phyloP scores from a whole-genome alignment of 495 filamentous ascomycete species.

The Glarea lozoyensis region DNA sequence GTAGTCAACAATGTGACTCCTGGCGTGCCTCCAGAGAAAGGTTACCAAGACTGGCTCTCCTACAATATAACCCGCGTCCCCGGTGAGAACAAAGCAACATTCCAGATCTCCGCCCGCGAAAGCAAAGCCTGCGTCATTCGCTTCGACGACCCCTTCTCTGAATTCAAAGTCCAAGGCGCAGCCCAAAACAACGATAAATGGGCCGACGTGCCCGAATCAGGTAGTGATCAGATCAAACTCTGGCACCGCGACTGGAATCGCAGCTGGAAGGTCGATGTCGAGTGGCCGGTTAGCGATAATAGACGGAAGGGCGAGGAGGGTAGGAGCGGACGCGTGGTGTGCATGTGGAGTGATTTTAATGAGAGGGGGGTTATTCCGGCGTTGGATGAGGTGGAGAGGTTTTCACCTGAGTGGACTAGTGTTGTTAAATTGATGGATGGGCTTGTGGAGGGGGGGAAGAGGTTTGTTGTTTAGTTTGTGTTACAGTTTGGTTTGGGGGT shows the following conservation, averaged over 20 bases:
- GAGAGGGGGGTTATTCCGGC: slow-evolving; percentile 65
- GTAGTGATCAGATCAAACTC: slow-evolving; percentile 38
- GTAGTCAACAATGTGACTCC: slow-evolving; percentile 35
- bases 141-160: slow-evolving; percentile 52
- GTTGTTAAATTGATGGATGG: slow-evolving; percentile 68
- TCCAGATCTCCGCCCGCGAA: slow-evolving; percentile 54
- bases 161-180: slow-evolving; percentile 50
- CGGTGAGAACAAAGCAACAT: slow-evolving; percentile 34
- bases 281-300: slow-evolving; percentile 39
- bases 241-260: slow-evolving; percentile 70
- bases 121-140: slow-evolving; percentile 62
- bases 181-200: slow-evolving; percentile 46
- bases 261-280: slow-evolving; percentile 66
- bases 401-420: slow-evolving; percentile 69
- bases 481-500: not conserved
- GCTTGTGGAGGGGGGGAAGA: slow-evolving; percentile 65
- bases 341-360: slow-evolving; percentile 86
- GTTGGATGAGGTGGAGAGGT: slow-evolving; percentile 70
- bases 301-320: slow-evolving; percentile 21
- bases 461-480: slow-evolving; percentile 38
- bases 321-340: slow-evolving; percentile 63
- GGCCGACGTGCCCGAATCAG: slow-evolving; percentile 36
- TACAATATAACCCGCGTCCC: slow-evolving; percentile 45
- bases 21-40: slow-evolving; percentile 34
- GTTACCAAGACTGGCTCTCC: slow-evolving; percentile 50